Conservation (phyloP, 2,329 filamentous ascomycete genomes). For the Verruconis gallopava region DNA sequence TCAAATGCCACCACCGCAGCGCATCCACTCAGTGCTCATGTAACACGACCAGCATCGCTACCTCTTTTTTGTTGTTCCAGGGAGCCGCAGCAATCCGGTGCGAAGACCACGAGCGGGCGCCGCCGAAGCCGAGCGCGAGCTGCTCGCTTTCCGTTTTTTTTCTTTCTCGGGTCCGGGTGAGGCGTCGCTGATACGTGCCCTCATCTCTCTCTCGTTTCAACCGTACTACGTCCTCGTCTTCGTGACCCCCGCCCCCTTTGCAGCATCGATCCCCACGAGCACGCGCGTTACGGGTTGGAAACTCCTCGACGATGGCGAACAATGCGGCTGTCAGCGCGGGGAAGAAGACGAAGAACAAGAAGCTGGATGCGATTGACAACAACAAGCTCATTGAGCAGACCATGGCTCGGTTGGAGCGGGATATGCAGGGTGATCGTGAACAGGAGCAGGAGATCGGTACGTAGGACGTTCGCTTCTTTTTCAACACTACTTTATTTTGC, state of each 20-base stretch:
- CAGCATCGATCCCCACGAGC: too few relatives aligned
- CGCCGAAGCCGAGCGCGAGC: too few relatives aligned
- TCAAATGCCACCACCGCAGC: constrained; percentile 5
- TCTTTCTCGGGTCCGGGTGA: too few relatives aligned
- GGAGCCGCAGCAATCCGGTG: neutral
- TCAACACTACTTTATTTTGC: too few relatives aligned
- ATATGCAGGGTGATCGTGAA: constrained; percentile 86
- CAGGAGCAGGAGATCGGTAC: constrained; percentile 91
- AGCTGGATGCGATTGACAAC: constrained; percentile 73
- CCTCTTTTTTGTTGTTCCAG: neutral
- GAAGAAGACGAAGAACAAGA: constrained; percentile 74
- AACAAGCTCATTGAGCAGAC: constrained; percentile 84
- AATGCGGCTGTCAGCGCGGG: constrained; percentile 39
- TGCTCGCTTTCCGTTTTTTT: too few relatives aligned
- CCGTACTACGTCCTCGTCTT: neutral
- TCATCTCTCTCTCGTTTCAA: neutral
- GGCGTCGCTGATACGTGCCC: neutral
- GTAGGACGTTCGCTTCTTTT: too few relatives aligned
- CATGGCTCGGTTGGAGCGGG: constrained; percentile 88
- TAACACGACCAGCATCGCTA: neutral
- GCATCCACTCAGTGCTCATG: neutral
- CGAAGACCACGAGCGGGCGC: neutral
- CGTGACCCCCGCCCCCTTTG: too few relatives aligned
- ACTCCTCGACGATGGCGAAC: constrained; percentile 25
- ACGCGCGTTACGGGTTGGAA: neutral